phyloP scores from a whole-genome alignment of 352 stramenopile genomes.

The Pythium dissimile region DNA sequence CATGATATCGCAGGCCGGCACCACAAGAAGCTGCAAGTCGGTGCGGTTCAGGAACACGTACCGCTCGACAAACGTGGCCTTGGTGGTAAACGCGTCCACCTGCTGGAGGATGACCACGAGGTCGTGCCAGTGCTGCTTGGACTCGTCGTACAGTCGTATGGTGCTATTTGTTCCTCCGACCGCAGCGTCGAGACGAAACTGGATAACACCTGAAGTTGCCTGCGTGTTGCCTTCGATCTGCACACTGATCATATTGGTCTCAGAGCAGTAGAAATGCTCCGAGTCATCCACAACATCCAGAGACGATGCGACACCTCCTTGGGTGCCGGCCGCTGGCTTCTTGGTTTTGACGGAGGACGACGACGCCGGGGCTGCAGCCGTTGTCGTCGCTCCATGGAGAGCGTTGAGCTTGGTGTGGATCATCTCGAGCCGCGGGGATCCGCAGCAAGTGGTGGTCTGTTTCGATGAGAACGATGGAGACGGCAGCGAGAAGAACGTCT shows the following conservation, averaged over 20 bases:
- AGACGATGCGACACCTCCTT: background rate
- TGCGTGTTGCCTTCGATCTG: conserved; percentile 61
- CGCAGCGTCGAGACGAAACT: conserved; percentile 53
- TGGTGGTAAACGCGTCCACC: conserved; percentile 59
- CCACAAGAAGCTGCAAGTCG: conserved; percentile 47
- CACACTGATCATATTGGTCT: conserved; percentile 57
- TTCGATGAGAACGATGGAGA: conserved; percentile 33
- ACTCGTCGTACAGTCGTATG: conserved; percentile 70
- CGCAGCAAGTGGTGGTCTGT: conserved; percentile 40
- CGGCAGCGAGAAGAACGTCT: conserved; percentile 60
- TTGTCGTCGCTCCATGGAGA: conserved; percentile 44
- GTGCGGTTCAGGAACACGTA: conserved; percentile 81
- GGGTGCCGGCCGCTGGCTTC: background rate
- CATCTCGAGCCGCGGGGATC: conserved; percentile 55
- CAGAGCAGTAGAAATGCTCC: conserved; percentile 70
- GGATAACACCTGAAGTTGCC: conserved; percentile 43
- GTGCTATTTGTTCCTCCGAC: conserved; percentile 60
- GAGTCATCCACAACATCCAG: conserved; percentile 41
- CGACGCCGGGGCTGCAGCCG: conserved; percentile 4
- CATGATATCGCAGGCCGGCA: conserved; percentile 45
- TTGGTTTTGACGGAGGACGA: background rate
- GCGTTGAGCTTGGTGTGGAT: conserved; percentile 75
- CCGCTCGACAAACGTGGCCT: conserved; percentile 77
- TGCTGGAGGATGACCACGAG: conserved; percentile 71
- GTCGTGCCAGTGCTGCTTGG: conserved; percentile 69